Base-by-base conservation (phyloP, 441 rosid genomes). In the Pelargonium citronellum region DNA sequence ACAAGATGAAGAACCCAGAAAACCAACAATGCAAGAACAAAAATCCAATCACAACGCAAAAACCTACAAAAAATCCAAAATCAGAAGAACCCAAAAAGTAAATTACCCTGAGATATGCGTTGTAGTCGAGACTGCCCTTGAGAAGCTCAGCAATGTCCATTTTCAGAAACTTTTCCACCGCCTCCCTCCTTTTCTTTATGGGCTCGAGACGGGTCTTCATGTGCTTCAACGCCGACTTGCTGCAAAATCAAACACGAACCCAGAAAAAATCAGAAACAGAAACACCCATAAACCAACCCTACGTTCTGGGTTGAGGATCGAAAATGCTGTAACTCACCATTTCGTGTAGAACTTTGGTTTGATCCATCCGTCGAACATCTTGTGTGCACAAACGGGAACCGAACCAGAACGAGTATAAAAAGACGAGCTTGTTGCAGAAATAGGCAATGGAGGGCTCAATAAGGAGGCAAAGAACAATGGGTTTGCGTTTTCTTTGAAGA, bases 121-220 rank as follows among this genome's bases (percentile, higher is more conserved):
- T 85, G 76, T 80, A 71, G 79, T 87, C 89, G 71, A 82, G 82
- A 67, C 74, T 84, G 27, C 53, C 82, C 69, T 65, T 79, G 64
- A 94, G 88, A 68, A 94, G 97, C 61, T 89, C 96, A 27, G 82
- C 92, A 68, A 91, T 75, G 81, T 89, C 96, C 27, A 83, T 86
- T 83, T 80, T 90, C 81, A 90, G 65, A 75, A 74, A 89, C 78
- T 83, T 87, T 67, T 79, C 79, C 62, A 87, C 82, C 9, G 89
- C 79, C 64, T 37, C 72, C 76, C 86, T 89, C 86, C 84, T 91
- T 83, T 83, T 91, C 87, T 74, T 85, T 57, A 87, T 81, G 24
- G 81, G 37, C 39, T 90, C 97, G 0, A 94, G 67, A 58, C 96
- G 78, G 43, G 86, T 77, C 77, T 84, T 87, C 2, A 77, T 83